A percentile compares a stretch with the other conserved stretches of the same genome.
Evolutionary conservation across 163 green algal genomes (phyloP).

Genomic region (Botryococcus braunii): DNA sequence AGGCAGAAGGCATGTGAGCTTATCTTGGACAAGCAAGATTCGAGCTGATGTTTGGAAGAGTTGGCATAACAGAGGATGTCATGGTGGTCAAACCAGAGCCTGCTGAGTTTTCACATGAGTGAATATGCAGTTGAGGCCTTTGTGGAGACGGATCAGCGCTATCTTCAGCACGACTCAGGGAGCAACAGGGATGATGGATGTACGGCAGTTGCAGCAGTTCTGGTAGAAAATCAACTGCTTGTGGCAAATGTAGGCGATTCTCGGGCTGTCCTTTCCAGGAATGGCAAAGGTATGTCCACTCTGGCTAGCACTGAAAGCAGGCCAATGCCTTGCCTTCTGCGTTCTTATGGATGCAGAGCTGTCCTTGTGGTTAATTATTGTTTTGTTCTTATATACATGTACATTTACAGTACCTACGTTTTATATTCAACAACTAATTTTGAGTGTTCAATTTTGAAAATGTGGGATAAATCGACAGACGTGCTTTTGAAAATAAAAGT

Average conservation of each 20-base stretch:
- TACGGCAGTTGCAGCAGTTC: conserved; percentile 80
- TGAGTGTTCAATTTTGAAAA: neutral
- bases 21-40: too few species aligned
- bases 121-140: conserved; percentile 66
- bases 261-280: conserved; percentile 66
- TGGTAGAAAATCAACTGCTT: conserved; percentile 66
- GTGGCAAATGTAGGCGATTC: conserved; percentile 92
- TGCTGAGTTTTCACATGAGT: too few species aligned
- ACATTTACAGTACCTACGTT: neutral
- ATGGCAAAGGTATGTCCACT: conserved; percentile 47
- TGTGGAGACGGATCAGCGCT: conserved; percentile 66
- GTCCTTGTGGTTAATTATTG: conserved; percentile 4
- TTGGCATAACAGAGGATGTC: too few species aligned
- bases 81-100: too few species aligned
- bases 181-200: conserved; percentile 65
- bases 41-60: too few species aligned
- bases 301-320: neutral
- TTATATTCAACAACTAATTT: neutral
- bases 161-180: conserved; percentile 50
- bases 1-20: too few species aligned
- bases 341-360: neutral
- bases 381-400: neutral
- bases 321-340: neutral
- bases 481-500: too few species aligned
- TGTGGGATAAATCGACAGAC: too few species aligned